These are phyloP conservation scores for Wickerhamomyces sydowiorum DNA, from an alignment of 805 yeast genomes.

Conservation along the genomic window DNA sequence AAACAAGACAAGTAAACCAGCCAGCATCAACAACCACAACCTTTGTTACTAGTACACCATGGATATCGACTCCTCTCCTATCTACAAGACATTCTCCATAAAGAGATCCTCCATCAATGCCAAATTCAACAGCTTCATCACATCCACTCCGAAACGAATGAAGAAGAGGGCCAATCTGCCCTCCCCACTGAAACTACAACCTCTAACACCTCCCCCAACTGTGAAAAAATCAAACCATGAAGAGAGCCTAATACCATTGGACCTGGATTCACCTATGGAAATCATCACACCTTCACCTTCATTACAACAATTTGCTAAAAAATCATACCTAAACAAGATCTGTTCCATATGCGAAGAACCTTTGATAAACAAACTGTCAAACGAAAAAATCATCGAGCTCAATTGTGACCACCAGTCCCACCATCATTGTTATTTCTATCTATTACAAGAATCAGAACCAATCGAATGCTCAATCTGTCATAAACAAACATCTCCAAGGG, in stretches of 20 bases:
- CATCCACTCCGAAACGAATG: slow-evolving; percentile 12
- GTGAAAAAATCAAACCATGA: slow-evolving; percentile 6
- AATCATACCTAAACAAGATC: slow-evolving; percentile 20
- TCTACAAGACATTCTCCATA: slow-evolving; percentile 2
- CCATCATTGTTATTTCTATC: slow-evolving; percentile 33
- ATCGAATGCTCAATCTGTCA: slow-evolving; percentile 23
- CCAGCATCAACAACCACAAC: not conserved
- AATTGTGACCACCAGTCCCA: slow-evolving; percentile 41
- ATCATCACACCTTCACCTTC: not conserved
- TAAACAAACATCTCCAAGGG: slow-evolving; percentile 19
- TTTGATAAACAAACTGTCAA: slow-evolving; percentile 30
- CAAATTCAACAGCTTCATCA: slow-evolving; percentile 3
- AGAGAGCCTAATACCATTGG: no score
- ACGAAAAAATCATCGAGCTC: slow-evolving; percentile 37
- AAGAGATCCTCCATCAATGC: not conserved
- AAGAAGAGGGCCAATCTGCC: slow-evolving; percentile 18
- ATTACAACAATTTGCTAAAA: slow-evolving; percentile 9
- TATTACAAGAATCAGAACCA: slow-evolving; percentile 17
- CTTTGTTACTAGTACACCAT: no score
- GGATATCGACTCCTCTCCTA: not conserved
- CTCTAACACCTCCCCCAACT: slow-evolving; percentile 19
- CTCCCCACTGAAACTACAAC: slow-evolving; percentile 15
- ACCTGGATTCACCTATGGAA: no score
- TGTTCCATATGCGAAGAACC: slow-evolving; percentile 43
- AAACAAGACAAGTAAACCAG: no score